Evolutionary conservation across 2,329 filamentous ascomycete species (phyloP).

Genomic region (Cordyceps cateniannulata): DNA sequence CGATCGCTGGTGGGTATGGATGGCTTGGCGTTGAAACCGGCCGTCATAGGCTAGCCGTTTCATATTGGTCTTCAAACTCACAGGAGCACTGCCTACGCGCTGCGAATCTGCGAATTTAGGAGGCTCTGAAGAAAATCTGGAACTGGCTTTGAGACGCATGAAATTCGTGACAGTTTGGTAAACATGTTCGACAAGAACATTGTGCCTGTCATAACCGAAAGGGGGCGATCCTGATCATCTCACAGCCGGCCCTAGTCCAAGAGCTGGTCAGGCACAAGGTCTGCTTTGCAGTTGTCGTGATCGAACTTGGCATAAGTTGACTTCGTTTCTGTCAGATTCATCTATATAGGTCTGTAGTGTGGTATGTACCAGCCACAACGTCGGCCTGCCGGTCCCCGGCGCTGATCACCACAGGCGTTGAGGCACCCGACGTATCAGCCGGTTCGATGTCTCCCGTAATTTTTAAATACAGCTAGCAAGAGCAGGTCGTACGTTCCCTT

Average conservation of each 20-base stretch:
- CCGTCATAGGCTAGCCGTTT: background rate
- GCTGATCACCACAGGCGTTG: background rate
- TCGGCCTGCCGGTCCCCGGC: background rate
- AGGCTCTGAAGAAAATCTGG: background rate
- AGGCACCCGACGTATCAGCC: background rate
- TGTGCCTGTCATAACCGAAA: background rate
- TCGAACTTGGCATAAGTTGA: background rate
- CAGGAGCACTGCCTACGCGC: background rate
- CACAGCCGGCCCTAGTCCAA: background rate
- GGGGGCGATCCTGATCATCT: background rate
- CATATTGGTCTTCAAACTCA: background rate
- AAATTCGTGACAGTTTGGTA: background rate
- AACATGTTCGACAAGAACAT: background rate
- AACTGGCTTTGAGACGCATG: background rate
- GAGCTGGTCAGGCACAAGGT: no score
- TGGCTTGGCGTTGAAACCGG: constrained; percentile 5
- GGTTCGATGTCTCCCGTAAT: constrained; percentile 1
- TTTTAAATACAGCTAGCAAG: constrained; percentile 43
- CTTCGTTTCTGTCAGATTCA: no score
- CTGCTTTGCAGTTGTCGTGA: no score
- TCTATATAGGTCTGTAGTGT: background rate
- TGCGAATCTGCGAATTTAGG: no score
- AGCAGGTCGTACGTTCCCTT: constrained; percentile 57
- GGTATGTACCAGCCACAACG: background rate
- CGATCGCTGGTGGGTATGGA: background rate